Percentiles rank a stretch among this genome's conserved stretches.
phyloP scores from a whole-genome alignment of 306 rosid species.

The Calophaca sinica region DNA sequence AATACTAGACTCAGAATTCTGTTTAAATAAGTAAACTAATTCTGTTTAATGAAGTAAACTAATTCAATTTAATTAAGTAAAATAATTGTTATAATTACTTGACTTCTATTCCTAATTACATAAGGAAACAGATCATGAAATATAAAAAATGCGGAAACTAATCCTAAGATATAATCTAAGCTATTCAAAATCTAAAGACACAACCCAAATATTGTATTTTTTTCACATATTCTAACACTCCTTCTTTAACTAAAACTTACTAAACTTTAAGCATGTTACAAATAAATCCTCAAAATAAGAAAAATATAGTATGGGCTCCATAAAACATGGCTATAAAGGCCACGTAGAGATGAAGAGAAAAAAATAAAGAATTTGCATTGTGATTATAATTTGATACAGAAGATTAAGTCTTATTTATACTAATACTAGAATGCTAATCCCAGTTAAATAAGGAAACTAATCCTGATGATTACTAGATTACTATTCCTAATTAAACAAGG shows the following conservation, averaged over 20 bases:
- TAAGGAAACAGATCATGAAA: not conserved
- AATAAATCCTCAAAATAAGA: not conserved
- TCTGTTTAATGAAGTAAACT: not conserved
- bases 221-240: not conserved
- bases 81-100: not conserved
- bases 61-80: not conserved
- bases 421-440: too few relatives aligned
- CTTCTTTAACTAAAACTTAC: not conserved
- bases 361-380: not conserved
- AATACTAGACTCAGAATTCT: slow-evolving; percentile 1
- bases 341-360: not conserved
- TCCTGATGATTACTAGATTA: not conserved
- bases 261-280: not conserved
- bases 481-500: not conserved
- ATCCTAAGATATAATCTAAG: slow-evolving; percentile 1
- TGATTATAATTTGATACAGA: not conserved
- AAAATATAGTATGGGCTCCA: not conserved
- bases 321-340: not conserved
- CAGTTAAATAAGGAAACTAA: not conserved
- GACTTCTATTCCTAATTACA: not conserved
- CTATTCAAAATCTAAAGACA: not conserved
- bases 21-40: not conserved
- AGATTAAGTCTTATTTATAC: too few relatives aligned
- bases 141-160: not conserved
- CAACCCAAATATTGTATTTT: not conserved